Conservation (phyloP, 257 asterid genomes). For the Solanum dulcamara region DNA sequence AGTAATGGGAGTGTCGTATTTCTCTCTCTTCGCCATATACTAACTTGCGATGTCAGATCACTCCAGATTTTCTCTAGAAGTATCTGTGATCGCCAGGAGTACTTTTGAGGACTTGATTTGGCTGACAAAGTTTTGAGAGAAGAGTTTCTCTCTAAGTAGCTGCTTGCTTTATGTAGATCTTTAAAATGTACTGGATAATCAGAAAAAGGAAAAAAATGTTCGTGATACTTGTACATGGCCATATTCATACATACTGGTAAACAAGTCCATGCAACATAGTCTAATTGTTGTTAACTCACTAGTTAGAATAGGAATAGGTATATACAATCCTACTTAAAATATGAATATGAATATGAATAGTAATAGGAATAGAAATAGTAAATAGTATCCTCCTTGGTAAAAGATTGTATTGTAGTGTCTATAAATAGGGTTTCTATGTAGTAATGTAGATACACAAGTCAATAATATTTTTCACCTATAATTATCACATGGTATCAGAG, state of each 20-base stretch:
- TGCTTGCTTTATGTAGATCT: constrained; percentile 31
- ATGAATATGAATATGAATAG: no score
- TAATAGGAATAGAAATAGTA: no score
- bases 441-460: no score
- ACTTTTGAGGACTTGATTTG: not conserved
- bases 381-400: no score
- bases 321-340: no score
- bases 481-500: no score
- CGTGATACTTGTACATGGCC: not conserved
- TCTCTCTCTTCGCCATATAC: not conserved
- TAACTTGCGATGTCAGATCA: not conserved
- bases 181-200: constrained; percentile 76
- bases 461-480: no score
- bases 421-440: no score
- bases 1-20: not conserved
- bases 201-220: constrained; percentile 49
- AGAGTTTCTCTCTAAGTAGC: not conserved
- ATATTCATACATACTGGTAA: not conserved
- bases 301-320: no score
- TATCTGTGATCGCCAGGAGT: not conserved
- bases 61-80: not conserved
- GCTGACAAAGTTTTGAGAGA: not conserved
- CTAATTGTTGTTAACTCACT: not conserved
- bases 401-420: no score
- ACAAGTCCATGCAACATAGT: not conserved